phyloP scores from a whole-genome alignment of 2,329 filamentous ascomycete species.

The Aureobasidium melanogenum region DNA sequence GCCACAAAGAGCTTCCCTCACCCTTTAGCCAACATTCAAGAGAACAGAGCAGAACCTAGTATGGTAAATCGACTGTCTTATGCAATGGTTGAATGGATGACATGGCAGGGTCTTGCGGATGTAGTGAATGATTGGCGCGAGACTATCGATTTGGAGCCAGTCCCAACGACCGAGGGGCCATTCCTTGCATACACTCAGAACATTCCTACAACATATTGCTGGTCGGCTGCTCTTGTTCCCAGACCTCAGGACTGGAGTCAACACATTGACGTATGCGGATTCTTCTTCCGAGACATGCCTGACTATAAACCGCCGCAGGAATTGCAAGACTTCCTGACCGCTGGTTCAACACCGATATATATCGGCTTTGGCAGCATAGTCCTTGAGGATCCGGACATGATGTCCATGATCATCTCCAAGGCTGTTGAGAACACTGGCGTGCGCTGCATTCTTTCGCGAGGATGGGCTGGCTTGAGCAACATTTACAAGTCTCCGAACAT shows the following conservation, averaged over 20 bases:
- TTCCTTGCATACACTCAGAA: constrained; percentile 4
- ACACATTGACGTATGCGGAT: constrained; percentile 28
- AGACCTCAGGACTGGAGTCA: not conserved
- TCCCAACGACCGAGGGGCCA: not conserved
- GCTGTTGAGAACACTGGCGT: constrained; percentile 24
- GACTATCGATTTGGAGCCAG: constrained; percentile 11
- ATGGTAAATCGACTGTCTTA: constrained; percentile 79
- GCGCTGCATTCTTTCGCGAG: not conserved
- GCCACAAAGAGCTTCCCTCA: constrained; percentile 80
- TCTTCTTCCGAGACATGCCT: constrained; percentile 14
- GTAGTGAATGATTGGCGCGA: constrained; percentile 13
- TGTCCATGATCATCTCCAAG: constrained; percentile 28
- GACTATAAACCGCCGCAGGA: constrained; percentile 8
- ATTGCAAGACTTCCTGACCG: constrained; percentile 12
- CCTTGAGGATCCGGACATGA: constrained; percentile 28
- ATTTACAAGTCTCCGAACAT: constrained; percentile 3
- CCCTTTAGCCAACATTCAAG: constrained; percentile 73
- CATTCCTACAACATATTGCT: constrained; percentile 20
- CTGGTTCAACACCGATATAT: constrained; percentile 13
- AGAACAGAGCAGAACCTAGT: constrained; percentile 55
- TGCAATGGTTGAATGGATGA: constrained; percentile 80
- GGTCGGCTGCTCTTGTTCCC: not conserved
- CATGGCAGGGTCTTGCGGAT: constrained; percentile 62
- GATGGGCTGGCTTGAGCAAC: constrained; percentile 17
- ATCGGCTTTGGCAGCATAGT: constrained; percentile 17